Evolutionary conservation across 371 early-diverging fungal species (phyloP), one percentile per base, ranked within the genome.

Genomic region (Haplosporangium sp.): DNA sequence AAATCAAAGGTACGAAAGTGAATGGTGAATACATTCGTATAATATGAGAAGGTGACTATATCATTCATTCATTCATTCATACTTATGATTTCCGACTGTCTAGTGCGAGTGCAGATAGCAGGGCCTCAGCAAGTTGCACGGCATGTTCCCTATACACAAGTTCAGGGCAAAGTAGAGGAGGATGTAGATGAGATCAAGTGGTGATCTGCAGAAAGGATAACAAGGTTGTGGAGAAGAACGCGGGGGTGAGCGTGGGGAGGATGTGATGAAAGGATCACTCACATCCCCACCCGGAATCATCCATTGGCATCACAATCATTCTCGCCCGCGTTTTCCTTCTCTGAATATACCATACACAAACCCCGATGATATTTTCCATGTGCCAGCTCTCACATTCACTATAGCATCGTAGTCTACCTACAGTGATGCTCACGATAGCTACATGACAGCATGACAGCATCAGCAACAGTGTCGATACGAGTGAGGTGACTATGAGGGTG

Each of bases 31-130:
- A 46, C 12, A n/a, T 41, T 52, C 29, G 13, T 56, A 16, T 56
- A 6, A 5, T 37, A 56, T 1, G 37, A n/a, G 37, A 55, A 14
- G 21, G 13, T 11, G 59, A 10, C 7, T 11, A 16, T 18, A 13
- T 6, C 16, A 6, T 50, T 47, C 36, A 29, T n/a, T 47, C 36
- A 29, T n/a, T 9, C n/a, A 6, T 38, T 10, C 18, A 37, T 62
- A 4, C 6, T 8, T 37, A 42, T 61, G 37, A 16, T 57, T 46
- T 45, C 8, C 45, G 42, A 20, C 41, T 29, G 20, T 6, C 23
- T 45, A 69, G 70, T 59, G 53, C 51, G 40, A 18, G 70, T 63
- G 18, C 21, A 59, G 21, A 54, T 62, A 3, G 58, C 59, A n/a
- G 57, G 63, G 8, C 58, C 69, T 20, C 47, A 62, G n/a, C 62